Base-by-base conservation (phyloP, 2,329 filamentous ascomycete genomes). In the Aspergillus ustus region DNA sequence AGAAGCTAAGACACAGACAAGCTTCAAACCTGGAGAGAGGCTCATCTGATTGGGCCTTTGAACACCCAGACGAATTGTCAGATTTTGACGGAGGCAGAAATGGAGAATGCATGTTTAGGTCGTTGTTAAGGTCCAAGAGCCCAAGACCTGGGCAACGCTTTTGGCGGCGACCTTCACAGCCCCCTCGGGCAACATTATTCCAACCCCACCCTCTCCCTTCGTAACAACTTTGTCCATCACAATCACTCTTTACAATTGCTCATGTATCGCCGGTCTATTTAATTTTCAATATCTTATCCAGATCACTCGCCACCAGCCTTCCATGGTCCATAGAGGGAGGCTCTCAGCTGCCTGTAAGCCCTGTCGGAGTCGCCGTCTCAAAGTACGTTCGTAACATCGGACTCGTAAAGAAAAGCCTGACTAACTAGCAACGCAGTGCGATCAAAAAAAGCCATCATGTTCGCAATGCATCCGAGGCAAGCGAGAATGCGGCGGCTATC, bases 401-500 rank as follows among this genome's bases (percentile, higher is more conserved):
- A 19, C 6, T 43, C 44, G 8, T 5, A 2, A 25, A 1, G 9
- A 7, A 52, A 9, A 43, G 1, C n/a, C 17, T 7, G 25, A 28
- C 45, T 61, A 45, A 59, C 51, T 56, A 31, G 59, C 43, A 13
- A 29, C 7, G 22, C 53, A 71, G 69, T 71, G 69, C 57, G 68
- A 70, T 60, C 68, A 63, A 17, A 56, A 57, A 19, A 58, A 45
- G 3, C 68, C 69, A 13, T 69, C 62, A 5, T 71, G 67, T 43
- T 65, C 65, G 22, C 64, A 70, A 31, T 71, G 69, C 40, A 22
- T 67, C 2, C 48, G 67, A 43, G 60, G 58, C 7, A 59, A 63
- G 11, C 55, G 63, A 43, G 59, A 65, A 46, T 71, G 69, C 45
- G 59, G 52, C 0, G 68, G 68, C 3, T 71, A 70, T 59, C 67